Percentiles rank a stretch among this genome's conserved stretches.
Conservation (phyloP, 192 early-diverging fungal species). For the Endogone sp. region DNA sequence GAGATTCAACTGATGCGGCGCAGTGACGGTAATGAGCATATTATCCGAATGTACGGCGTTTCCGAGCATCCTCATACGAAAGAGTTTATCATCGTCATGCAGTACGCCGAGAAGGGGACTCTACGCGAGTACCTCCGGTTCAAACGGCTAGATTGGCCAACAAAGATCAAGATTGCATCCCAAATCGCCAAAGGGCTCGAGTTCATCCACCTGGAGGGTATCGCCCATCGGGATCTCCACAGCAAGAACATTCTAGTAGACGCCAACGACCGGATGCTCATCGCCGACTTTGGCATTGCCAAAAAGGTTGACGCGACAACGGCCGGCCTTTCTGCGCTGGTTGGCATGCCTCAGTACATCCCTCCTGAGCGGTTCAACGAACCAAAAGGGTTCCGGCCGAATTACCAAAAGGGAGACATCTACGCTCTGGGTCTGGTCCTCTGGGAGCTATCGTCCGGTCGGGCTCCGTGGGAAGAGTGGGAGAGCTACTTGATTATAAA, state of each 20-base stretch:
- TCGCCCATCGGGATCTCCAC: conserved; percentile 43
- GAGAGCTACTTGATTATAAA: neutral
- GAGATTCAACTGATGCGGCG: neutral
- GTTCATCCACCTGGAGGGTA: conserved; percentile 34
- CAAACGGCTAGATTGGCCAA: neutral
- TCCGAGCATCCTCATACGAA: neutral
- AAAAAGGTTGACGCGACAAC: conserved; percentile 20
- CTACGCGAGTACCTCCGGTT: conserved; percentile 21
- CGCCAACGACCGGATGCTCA: conserved; percentile 22
- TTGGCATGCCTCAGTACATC: neutral
- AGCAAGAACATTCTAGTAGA: conserved; percentile 40
- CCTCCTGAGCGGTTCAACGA: neutral
- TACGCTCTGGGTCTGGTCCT: conserved; percentile 42
- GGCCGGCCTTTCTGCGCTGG: neutral
- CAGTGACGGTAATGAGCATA: neutral
- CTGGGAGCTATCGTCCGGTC: conserved; percentile 41
- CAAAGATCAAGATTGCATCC: conserved; percentile 13
- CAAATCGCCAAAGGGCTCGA: conserved; percentile 32
- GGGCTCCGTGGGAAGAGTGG: conserved; percentile 13
- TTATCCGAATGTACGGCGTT: neutral
- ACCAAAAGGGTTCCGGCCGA: no score
- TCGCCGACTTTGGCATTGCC: conserved; percentile 31
- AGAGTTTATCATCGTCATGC: neutral
- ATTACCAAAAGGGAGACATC: conserved; percentile 15
- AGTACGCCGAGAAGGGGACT: conserved; percentile 31